phyloP scores from a whole-genome alignment of 495 filamentous ascomycete species.

The Penicillium bialowiezense region DNA sequence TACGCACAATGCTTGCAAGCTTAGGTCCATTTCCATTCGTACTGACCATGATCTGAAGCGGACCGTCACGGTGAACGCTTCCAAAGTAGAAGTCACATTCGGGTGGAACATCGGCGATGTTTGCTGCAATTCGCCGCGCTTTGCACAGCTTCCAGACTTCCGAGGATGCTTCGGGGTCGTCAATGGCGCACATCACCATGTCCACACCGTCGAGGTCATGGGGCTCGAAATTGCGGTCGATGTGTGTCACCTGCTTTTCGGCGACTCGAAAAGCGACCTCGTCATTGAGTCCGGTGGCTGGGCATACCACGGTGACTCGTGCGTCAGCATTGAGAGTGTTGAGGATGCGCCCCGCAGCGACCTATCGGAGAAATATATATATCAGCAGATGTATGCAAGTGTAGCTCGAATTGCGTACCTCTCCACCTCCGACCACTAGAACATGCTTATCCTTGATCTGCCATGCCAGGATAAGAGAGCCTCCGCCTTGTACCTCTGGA shows the following conservation, averaged over 20 bases:
- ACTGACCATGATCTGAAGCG: constrained; percentile 95
- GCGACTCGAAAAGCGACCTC: constrained; percentile 83
- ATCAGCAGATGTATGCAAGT: constrained; percentile 12
- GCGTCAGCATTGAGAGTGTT: constrained; percentile 94
- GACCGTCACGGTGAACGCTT: constrained; percentile 89
- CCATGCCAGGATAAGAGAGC: constrained; percentile 92
- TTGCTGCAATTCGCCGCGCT: constrained; percentile 76
- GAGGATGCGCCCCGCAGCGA: constrained; percentile 90
- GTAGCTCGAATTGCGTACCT: constrained; percentile 52
- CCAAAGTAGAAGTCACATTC: constrained; percentile 99
- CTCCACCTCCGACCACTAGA: constrained; percentile 88
- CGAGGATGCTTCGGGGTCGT: constrained; percentile 84
- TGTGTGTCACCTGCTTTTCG: constrained; percentile 66
- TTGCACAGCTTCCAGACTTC: constrained; percentile 91
- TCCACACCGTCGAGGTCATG: constrained; percentile 72
- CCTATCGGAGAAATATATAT: constrained; percentile 48
- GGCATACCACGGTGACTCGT: constrained; percentile 78
- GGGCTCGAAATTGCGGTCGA: constrained; percentile 79
- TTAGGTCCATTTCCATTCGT: constrained; percentile 97
- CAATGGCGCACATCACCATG: constrained; percentile 91
- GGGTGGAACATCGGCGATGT: constrained; percentile 93
- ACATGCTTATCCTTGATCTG: constrained; percentile 82
- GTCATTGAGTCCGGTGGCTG: constrained; percentile 73
- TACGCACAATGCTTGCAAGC: constrained; percentile 80
- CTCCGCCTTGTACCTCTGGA: constrained; percentile 81